Percentiles rank a stretch among this genome's conserved stretches.
These are phyloP conservation scores for Kodamaea suecica DNA, from an alignment of 1,139 yeast species.

Conservation along the genomic window DNA sequence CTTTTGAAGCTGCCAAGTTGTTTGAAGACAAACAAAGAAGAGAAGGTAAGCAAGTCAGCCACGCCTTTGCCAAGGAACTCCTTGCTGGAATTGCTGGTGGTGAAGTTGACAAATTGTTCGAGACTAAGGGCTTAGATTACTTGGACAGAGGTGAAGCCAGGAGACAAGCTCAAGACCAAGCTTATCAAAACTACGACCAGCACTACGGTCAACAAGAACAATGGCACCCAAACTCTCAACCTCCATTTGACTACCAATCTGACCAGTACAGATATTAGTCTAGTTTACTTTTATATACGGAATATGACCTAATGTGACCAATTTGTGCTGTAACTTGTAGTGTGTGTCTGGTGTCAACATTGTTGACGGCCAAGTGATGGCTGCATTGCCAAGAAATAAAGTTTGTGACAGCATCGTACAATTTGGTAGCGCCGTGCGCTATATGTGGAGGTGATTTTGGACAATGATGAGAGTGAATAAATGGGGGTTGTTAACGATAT, in stretches of 20 bases:
- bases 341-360: neutral
- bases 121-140: slow-evolving; percentile 34
- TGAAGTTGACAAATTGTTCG: slow-evolving; percentile 34
- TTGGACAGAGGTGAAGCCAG: slow-evolving; percentile 27
- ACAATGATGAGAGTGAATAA: no score
- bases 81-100: slow-evolving; percentile 33
- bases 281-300: neutral
- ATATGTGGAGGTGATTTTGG: no score
- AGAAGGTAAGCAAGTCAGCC: slow-evolving; percentile 33
- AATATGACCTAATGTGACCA: no score
- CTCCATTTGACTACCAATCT: slow-evolving; percentile 27
- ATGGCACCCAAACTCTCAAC: slow-evolving; percentile 29
- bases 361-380: slow-evolving; percentile 4
- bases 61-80: slow-evolving; percentile 30
- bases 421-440: no score
- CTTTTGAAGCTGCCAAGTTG: slow-evolving; percentile 32
- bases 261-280: slow-evolving; percentile 18
- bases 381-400: slow-evolving; percentile 9
- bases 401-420: neutral
- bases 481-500: no score
- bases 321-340: no score
- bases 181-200: slow-evolving; percentile 24
- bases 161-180: slow-evolving; percentile 24
- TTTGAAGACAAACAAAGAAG: slow-evolving; percentile 33
- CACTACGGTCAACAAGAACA: slow-evolving; percentile 27